Conservation (phyloP, 495 filamentous ascomycete species). For the Xylaria curta region DNA sequence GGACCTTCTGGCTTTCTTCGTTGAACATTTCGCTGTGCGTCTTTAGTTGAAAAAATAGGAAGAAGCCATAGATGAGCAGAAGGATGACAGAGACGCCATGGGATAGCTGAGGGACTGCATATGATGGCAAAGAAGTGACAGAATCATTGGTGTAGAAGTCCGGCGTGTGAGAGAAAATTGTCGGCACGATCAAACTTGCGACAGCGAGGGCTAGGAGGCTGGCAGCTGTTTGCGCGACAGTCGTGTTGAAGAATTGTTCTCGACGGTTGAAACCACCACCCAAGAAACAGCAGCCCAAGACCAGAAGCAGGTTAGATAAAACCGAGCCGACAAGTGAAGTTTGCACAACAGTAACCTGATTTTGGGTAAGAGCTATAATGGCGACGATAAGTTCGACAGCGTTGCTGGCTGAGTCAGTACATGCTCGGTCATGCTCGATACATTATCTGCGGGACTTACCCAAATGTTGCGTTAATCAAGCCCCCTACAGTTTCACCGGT, state of each 20-base stretch:
- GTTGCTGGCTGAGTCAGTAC: slow-evolving; percentile 60
- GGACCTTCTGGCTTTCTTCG: slow-evolving; percentile 70
- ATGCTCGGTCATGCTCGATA: not conserved
- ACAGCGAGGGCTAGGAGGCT: slow-evolving; percentile 82
- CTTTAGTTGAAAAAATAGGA: slow-evolving; percentile 82
- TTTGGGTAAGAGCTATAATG: slow-evolving; percentile 76
- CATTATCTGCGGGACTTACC: slow-evolving; percentile 57
- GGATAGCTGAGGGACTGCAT: slow-evolving; percentile 64
- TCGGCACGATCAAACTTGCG: slow-evolving; percentile 83
- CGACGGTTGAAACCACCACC: slow-evolving; percentile 79
- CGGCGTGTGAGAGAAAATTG: slow-evolving; percentile 66
- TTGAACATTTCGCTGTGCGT: slow-evolving; percentile 79
- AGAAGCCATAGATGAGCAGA: slow-evolving; percentile 76
- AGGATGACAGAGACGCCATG: slow-evolving; percentile 77
- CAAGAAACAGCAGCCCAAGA: slow-evolving; percentile 94
- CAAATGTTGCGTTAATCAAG: slow-evolving; percentile 86
- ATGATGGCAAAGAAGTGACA: slow-evolving; percentile 32
- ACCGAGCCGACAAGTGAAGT: slow-evolving; percentile 92
- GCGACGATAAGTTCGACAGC: slow-evolving; percentile 92
- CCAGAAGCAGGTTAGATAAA: slow-evolving; percentile 88
- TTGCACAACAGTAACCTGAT: slow-evolving; percentile 85
- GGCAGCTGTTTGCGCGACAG: slow-evolving; percentile 90
- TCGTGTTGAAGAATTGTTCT: slow-evolving; percentile 90
- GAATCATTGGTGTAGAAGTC: slow-evolving; percentile 32
- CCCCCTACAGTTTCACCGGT: slow-evolving; percentile 88